Evolutionary conservation across 1,284 basidiomycete genomes (phyloP), one percentile per base, ranked within the genome.

Genomic region (Polyporus tsugae): DNA sequence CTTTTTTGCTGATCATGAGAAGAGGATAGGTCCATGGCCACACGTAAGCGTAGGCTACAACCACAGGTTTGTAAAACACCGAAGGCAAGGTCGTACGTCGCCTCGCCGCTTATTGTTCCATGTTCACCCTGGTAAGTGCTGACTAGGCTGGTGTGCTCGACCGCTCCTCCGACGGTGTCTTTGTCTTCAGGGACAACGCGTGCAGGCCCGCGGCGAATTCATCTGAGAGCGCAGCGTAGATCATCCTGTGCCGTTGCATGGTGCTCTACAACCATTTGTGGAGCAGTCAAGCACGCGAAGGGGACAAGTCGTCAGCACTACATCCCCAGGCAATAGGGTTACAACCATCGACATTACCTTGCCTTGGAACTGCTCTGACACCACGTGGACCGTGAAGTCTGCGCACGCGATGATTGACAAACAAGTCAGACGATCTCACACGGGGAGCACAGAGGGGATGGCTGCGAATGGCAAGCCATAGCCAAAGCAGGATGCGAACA

Each of bases 201-300:
- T 95, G 93, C 46, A 95, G 78, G 2, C 92, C 92, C 69, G 86
- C 81, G 38, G 85, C 77, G 57, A 95, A 81, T 75, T 95, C 92
- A 39, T 91, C 89, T 35, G 88, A 84, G 39, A 95, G 82, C 1
- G 88, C 86, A 6, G 86, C 82, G 78, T 94, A 89, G 63, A 95
- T 87, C 83, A 94, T 85, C 60, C 92, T 86, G 80, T 95, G 93
- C 63, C 93, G 86, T 76, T 94, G 90, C 82, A 94, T 87, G 19
- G 90, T 89, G 46, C 80, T 87, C 93, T 94, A 71, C 63, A 42
- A 39, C 11, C 4, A 25, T 38, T 49, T 35, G 61, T n/a, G 64
- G 25, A 44, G 55, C 38, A 33, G 41, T 17, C 39, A 59, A 55
- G 29, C n/a, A 13, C 46, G 41, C 60, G 39, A 59, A 70, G 65